Percentiles rank a stretch among this genome's conserved stretches.
Conservation (phyloP, 1,284 basidiomycete genomes). For the Ceratobasidium sp. region DNA sequence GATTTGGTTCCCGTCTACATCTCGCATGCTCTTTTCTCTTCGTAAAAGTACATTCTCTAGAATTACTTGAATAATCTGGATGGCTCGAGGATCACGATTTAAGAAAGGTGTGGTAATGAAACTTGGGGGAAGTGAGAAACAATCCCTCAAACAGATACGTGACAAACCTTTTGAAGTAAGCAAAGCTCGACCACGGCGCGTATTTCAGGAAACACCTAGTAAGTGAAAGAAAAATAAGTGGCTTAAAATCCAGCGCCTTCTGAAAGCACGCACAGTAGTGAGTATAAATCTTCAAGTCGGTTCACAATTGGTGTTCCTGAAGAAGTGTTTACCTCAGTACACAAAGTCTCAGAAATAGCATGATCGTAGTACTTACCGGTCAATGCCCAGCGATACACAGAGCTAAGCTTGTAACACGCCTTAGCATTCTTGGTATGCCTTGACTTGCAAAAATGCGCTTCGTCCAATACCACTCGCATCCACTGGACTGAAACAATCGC, state of each 20-base stretch:
- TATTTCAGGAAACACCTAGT: constrained; percentile 86
- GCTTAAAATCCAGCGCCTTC: neutral
- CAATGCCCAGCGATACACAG: constrained; percentile 88
- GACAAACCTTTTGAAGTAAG: constrained; percentile 44
- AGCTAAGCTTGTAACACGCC: constrained; percentile 86
- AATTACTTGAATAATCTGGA: constrained; percentile 93
- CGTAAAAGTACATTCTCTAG: constrained; percentile 88
- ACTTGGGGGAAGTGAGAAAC: constrained; percentile 54
- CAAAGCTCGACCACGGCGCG: constrained; percentile 77
- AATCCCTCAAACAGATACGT: neutral
- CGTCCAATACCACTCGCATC: constrained; percentile 66
- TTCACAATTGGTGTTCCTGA: constrained; percentile 95
- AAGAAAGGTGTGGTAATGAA: constrained; percentile 92
- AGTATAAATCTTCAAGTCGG: constrained; percentile 91
- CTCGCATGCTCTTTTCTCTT: constrained; percentile 95
- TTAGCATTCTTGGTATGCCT: constrained; percentile 89
- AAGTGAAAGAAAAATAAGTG: neutral
- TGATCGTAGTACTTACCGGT: constrained; percentile 64
- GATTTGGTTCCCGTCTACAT: constrained; percentile 87
- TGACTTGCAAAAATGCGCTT: constrained; percentile 94
- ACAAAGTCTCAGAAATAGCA: neutral
- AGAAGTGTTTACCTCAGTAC: neutral
- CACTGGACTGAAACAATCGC: constrained; percentile 79
- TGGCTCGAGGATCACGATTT: constrained; percentile 86
- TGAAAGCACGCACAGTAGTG: constrained; percentile 74